Evolutionary conservation across 2,329 filamentous ascomycete genomes (phyloP).

Genomic region (Paracoccidioides lutzii): DNA sequence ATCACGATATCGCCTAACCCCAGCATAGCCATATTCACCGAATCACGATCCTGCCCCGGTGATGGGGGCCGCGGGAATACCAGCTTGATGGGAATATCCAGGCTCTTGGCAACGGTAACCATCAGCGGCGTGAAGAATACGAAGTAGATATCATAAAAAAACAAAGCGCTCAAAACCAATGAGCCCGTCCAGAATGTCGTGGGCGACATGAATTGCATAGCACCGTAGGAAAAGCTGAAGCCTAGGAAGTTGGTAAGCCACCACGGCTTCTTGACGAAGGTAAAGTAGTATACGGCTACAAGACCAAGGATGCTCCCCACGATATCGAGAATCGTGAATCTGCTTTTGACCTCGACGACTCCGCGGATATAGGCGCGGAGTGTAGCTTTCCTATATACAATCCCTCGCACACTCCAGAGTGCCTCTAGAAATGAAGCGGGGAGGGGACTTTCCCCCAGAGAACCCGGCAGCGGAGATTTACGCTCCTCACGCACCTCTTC

Average conservation of each 20-base stretch:
- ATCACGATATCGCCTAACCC: constrained; percentile 90
- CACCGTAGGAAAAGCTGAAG: constrained; percentile 73
- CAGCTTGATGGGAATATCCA: constrained; percentile 89
- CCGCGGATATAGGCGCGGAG: constrained; percentile 44
- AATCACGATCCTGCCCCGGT: constrained; percentile 31
- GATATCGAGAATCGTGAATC: constrained; percentile 34
- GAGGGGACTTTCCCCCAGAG: constrained; percentile 37
- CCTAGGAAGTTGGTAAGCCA: constrained; percentile 77
- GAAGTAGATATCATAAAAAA: constrained; percentile 84
- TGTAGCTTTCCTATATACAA: constrained; percentile 39
- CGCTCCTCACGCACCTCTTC: constrained; percentile 14
- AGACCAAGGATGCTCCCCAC: constrained; percentile 45
- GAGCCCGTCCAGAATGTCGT: constrained; percentile 76
- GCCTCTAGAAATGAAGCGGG: constrained; percentile 20
- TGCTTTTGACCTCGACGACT: constrained; percentile 29
- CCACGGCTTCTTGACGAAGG: constrained; percentile 47
- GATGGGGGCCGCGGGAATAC: constrained; percentile 57
- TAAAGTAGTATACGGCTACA: constrained; percentile 51
- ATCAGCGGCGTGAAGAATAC: constrained; percentile 43
- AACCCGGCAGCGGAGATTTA: constrained; percentile 40
- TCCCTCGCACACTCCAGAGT: constrained; percentile 39
- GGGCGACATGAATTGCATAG: constrained; percentile 72
- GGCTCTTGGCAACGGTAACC: constrained; percentile 59
- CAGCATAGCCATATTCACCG: constrained; percentile 54
- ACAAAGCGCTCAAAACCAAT: constrained; percentile 63